Evolutionary conservation across 2,329 filamentous ascomycete species (phyloP), one percentile per base, ranked within the genome.

Genomic region (Metarhizium rileyi): DNA sequence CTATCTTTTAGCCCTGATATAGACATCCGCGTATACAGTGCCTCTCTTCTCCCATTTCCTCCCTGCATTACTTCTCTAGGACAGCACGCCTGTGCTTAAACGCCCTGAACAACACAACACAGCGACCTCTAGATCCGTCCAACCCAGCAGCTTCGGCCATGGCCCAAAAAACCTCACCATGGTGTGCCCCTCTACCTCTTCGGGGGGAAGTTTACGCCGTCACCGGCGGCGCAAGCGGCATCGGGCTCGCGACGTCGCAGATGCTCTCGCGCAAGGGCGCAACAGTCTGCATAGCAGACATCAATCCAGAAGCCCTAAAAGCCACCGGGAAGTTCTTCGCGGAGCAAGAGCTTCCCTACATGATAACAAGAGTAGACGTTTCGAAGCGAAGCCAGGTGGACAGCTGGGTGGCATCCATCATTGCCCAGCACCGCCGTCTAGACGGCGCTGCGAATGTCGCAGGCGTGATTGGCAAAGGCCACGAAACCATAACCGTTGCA

Each of bases 401-500:
- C 22, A 56, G 58, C 22, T 78, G 75, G 75, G 71, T 77, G 41
- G 60, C 61, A 5, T 60, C 59, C 26, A 67, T 71, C 4, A 61
- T 77, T 16, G 57, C 64, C 9, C 65, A 66, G 26, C 73, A 75
- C 47, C 76, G 76, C 4, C 69, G 71, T 36, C 67, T 79, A 14
- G 71, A 77, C 56, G 71, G 75, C 6, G 73, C 75, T 10, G 75
- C 72, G 22, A 79, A 81, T 50, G 67, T 75, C 2, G 77, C 77
- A 1, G 74, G 74, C 8, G 63, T 77, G 41, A 71, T 75, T 53
- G 71, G 71, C 49, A 68, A 67, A 54, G 59, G 64, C 35, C 70
- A 72, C 51, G 66, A 66, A 10, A 56, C 65, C 48, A 61, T 65
- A 33, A 55, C 66, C 1, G 64, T 74, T 14, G 61, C 64, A 5